Conservation (phyloP, 306 rosid species). For the Pyrus betulifolia region DNA sequence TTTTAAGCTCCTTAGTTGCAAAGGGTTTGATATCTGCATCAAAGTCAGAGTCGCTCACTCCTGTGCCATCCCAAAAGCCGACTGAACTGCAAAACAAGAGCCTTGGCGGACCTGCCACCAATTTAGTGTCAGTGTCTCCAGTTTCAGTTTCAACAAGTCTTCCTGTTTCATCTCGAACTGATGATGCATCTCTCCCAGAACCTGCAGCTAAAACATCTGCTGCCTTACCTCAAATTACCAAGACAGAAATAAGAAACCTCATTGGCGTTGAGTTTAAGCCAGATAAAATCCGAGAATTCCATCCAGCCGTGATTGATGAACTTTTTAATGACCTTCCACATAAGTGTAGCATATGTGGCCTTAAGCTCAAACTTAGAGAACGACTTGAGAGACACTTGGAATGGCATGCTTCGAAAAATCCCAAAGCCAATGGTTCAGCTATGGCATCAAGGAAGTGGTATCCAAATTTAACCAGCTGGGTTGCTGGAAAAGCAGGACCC, state of each 20-base stretch:
- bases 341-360: constrained; percentile 56
- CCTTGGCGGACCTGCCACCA: constrained; percentile 20
- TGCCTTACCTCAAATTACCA: constrained; percentile 29
- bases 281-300: constrained; percentile 54
- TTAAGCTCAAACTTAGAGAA: constrained; percentile 43
- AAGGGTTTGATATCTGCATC: constrained; percentile 77
- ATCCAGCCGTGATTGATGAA: constrained; percentile 51
- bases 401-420: constrained; percentile 54
- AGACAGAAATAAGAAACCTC: constrained; percentile 33
- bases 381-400: constrained; percentile 59
- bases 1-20: constrained; percentile 79
- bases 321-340: constrained; percentile 53
- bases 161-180: constrained; percentile 28
- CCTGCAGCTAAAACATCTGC: constrained; percentile 24
- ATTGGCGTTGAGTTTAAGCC: constrained; percentile 71
- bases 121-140: constrained; percentile 39
- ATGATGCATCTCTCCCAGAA: constrained; percentile 25
- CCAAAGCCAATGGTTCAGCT: constrained; percentile 24
- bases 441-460: constrained; percentile 65
- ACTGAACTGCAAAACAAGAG: constrained; percentile 34
- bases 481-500: constrained; percentile 41
- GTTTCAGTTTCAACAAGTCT: constrained; percentile 33
- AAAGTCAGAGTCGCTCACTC: constrained; percentile 34
- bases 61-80: constrained; percentile 26
- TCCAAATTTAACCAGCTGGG: constrained; percentile 43